Evolutionary conservation across 2,329 filamentous ascomycete genomes (phyloP), one percentile per base, ranked within the genome.

Genomic region (Trichophyton schoenleinii): DNA sequence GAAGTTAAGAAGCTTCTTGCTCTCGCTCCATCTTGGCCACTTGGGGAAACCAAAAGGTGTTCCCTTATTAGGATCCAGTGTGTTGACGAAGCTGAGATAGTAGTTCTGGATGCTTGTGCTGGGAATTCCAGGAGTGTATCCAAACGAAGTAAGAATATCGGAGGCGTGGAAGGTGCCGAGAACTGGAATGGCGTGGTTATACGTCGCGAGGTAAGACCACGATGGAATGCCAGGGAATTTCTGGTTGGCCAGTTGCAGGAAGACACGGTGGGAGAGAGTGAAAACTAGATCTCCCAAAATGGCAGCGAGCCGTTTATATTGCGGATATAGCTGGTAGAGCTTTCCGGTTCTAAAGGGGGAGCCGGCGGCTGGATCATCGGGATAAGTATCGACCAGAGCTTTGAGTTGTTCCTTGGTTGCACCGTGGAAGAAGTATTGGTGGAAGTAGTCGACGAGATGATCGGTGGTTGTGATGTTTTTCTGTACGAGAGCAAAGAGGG

Each of bases 131-230:
- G 83, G 80, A 57, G 81, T 68, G 11, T 87, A 71, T 0, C 86
- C 86, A 62, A 82, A 85, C 0, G 88, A 80, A 69, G 87, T 83
- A 2, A 89, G 66, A 1, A 91, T 67, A 66, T 91, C 88, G 0
- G 80, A 83, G 13, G 74, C 86, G 70, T 94, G 89, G 73, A 89
- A 87, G 0, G 88, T 91, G 18, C 89, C 89, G 0, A 92, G 72
- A 57, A 91, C 73, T 0, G 88, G 86, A 0, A 84, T 86, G 8
- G 85, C 85, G 69, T 86, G 83, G 75, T 87, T 73, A 73, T 91
- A 91, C 0, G 83, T 86, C 0, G 85, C 75, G 0, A 94, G 80
- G 73, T 91, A 94, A 0, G 86, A 89, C 87, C 87, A 94, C 1
- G 78, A 75, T 0, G 84, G 83, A 0, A 90, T 82, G 36, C 72